A percentile compares a stretch with the other conserved stretches of the same genome.
Conservation (phyloP, 768 basidiomycete genomes). For the Trametes sanguinea region DNA sequence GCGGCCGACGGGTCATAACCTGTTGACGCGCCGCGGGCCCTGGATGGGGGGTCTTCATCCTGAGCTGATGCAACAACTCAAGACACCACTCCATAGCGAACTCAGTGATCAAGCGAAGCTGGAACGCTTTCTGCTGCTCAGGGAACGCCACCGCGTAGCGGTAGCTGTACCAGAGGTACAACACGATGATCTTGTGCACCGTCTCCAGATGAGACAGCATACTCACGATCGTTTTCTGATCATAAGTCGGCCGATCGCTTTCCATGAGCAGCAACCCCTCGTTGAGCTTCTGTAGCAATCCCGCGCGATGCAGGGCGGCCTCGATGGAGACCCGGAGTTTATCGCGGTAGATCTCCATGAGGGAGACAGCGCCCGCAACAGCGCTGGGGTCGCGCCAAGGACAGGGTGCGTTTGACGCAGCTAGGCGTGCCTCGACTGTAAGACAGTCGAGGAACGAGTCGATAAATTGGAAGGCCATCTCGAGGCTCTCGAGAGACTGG, state of each 20-base stretch:
- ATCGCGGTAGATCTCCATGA: constrained; percentile 46
- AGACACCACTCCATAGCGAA: constrained; percentile 65
- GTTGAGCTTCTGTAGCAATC: constrained; percentile 45
- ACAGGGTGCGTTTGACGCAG: constrained; percentile 54
- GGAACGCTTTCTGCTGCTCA: constrained; percentile 49
- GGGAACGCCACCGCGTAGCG: constrained; percentile 70
- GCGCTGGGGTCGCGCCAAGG: constrained; percentile 48
- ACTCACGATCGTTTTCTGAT: constrained; percentile 2
- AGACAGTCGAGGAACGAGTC: constrained; percentile 42
- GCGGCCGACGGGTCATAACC: background rate
- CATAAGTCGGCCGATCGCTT: background rate
- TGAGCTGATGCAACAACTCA: constrained; percentile 20
- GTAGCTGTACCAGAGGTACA: constrained; percentile 85
- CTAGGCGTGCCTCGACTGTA: constrained; percentile 45
- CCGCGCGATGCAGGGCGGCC: constrained; percentile 37
- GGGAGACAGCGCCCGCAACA: constrained; percentile 37
- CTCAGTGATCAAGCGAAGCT: constrained; percentile 66
- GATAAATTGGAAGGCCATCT: constrained; percentile 43
- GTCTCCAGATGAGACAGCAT: constrained; percentile 53
- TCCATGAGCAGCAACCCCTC: constrained; percentile 41
- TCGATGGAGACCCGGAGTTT: constrained; percentile 46
- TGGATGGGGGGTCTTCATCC: background rate
- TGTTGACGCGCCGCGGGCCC: background rate
- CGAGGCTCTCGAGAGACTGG: constrained; percentile 27
- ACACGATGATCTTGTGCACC: constrained; percentile 71